Percentiles rank a stretch among this genome's conserved stretches.
Evolutionary conservation across 441 rosid genomes (phyloP).

Genomic region (Codiaeum variegatum): DNA sequence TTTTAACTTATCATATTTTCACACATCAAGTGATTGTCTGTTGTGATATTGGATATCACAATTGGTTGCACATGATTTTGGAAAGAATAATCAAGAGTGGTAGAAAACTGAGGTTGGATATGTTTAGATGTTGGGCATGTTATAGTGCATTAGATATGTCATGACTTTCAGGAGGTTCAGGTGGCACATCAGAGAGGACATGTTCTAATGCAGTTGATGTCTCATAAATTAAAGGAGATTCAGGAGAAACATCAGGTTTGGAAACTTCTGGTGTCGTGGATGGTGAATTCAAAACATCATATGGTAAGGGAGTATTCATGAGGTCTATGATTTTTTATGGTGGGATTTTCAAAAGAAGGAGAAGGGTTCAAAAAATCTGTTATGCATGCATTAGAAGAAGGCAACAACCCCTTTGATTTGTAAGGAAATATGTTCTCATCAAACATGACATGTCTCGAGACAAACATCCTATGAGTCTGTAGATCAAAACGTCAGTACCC

Average conservation of each 20-base stretch:
- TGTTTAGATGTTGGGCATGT: too few relatives aligned
- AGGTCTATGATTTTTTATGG: too few relatives aligned
- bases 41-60: too few relatives aligned
- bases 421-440: not conserved
- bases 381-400: not conserved
- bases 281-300: not conserved
- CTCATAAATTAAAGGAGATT: not conserved
- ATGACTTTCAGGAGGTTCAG: not conserved
- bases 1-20: too few relatives aligned
- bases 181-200: not conserved
- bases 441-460: not conserved
- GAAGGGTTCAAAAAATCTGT: not conserved
- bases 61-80: too few relatives aligned
- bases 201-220: too few relatives aligned
- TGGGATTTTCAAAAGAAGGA: not conserved
- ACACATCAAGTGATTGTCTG: too few relatives aligned
- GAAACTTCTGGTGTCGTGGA: not conserved
- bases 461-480: not conserved
- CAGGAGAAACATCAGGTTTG: not conserved
- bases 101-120: not conserved
- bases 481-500: not conserved
- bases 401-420: too few relatives aligned
- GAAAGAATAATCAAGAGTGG: too few relatives aligned
- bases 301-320: too few relatives aligned
- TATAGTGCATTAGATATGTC: not conserved